Evolutionary conservation across 1,139 yeast genomes (phyloP), one percentile per base, ranked within the genome.

Genomic region (Taphrina communis): DNA sequence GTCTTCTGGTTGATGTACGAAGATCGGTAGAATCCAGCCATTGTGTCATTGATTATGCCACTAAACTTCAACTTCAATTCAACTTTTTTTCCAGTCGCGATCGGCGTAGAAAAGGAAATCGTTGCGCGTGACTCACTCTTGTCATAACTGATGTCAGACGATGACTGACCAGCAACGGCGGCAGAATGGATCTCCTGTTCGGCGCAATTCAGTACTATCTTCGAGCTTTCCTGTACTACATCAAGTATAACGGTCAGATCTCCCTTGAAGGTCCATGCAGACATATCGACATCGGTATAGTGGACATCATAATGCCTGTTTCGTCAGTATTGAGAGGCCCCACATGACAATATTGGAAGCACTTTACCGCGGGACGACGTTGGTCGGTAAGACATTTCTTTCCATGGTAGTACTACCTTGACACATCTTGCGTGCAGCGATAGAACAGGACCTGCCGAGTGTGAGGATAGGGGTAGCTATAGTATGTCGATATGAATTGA

Each of bases 1-100:
- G 67, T 63, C 73, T 84, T 83, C 65, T 80, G 78, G 72, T 84
- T 87, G 74, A 81, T 83, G 79, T 90, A 90, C 51, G 86, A 84
- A 6, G 96, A 89, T 76, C 94, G 85, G 80, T 89, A 89, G 79
- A 89, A 88, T 19, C 95, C 94, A 46, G 89, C 88, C 90, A 89
- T 86, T 75, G 85, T 84, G 75, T 89, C 89, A 63, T 74, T 74
- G 78, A 90, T 84, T 58, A 80, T 83, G 75, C 96, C 96, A 60
- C 85, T 82, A 78, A 88, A 91, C 66, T 81, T 81, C 72, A 90
- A 79, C 71, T 81, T 79, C 73, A 91, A 80, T 38, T 77, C 75
- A 53, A 80, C 79, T 58, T 77, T 76, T 60, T 84, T 71, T 41
- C 86, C 88, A 12, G 25, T 39, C 1, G 77, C 74, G 70, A 89